Base-by-base conservation (phyloP, 768 basidiomycete genomes). In the Collybia sordida region DNA sequence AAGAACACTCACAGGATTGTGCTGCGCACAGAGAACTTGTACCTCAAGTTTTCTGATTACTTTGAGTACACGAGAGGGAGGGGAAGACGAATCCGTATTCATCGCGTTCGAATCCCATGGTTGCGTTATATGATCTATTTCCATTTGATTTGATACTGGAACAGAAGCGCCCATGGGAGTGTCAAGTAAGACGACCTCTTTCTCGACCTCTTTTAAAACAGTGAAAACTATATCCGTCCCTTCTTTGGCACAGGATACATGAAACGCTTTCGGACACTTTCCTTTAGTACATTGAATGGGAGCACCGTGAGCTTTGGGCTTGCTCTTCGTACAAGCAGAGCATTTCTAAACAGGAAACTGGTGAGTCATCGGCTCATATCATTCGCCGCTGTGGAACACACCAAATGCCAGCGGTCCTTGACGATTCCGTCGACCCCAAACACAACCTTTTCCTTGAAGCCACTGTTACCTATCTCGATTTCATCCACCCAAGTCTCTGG, bases 401-500 rank as follows among this genome's bases (percentile, higher is more conserved):
- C 95, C 72, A 98, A 61, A 62, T 86, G 87, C 97, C 97, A 99
- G 23, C 97, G 73, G 64, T 90, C 95, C 63, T 85, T 92, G 9
- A 90, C 89, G 55, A 99, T 91, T 6, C 79, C 83, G 60, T 93
- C 89, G 19, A 91, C 90, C 3, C 96, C 95, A 59, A 87, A 87
- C 0, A 97, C 86, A 49, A 80, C 75, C 48, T 66, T 72, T 61
- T 80, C 78, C 57, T 64, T 78, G 34, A 47, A 61, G 0, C 76
- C 76, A 57, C 72, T 63, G 2, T 57, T 45, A 22, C 58, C 58
- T 28, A 58, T 67, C 35, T 83, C 80, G 4, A 86, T 62, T 36
- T 82, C 82, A 60, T 93, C 93, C 19, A 96, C 81, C 86, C 93
- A 96, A 0, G 94, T 93, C 65, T 98, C 93, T 0, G 95, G 96